Base-by-base conservation (phyloP, 306 rosid genomes). In the Cucurbita argyrosperma region DNA sequence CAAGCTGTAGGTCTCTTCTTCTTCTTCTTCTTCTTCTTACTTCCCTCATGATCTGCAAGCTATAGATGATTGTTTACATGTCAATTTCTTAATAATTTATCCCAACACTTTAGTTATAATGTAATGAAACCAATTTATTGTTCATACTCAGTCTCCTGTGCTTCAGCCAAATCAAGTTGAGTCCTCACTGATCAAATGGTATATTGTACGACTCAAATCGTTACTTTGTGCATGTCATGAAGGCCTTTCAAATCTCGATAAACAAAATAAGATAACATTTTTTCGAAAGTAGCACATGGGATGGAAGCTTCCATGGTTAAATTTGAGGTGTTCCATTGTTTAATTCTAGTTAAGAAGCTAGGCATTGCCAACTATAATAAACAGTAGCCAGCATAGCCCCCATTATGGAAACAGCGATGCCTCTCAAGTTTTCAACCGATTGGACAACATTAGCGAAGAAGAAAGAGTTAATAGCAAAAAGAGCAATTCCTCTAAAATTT, bases 1-100 rank as follows among this genome's bases (percentile, higher is more conserved):
- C 87, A 78, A 80, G 79, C 80, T 75, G 80, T 89, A 83, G 85
- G 86, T 72, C 79, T 86, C 79, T 85, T 86, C 81, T 72, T 83
- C 83, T 79, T 85, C 83, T 79, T 85, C 59, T 83, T 82, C 77
- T 85, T 78, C 59, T 43, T 68, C 49, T 49, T 15, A 80, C 50
- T 76, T 85, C 75, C 76, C 59, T 79, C 80, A 68, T 85, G 81
- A 57, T 82, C 79, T 80, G 84, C 88, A 78, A 79, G 82, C 82
- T 76, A 78, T 86, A 83, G 84, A 87, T 65, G 81, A 85, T 87
- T 86, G 72, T 84, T 84, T 79, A 83, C 81, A 72, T 56, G 64
- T 54, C 75, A 46, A 82, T 79, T 87, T 75, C 80, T 89, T 87
- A 86, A 87, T 90, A 87, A 86, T 84, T 75, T 83, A 70, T 79